phyloP scores from a whole-genome alignment of 1,284 basidiomycete species.

The Tilletia setariae region DNA sequence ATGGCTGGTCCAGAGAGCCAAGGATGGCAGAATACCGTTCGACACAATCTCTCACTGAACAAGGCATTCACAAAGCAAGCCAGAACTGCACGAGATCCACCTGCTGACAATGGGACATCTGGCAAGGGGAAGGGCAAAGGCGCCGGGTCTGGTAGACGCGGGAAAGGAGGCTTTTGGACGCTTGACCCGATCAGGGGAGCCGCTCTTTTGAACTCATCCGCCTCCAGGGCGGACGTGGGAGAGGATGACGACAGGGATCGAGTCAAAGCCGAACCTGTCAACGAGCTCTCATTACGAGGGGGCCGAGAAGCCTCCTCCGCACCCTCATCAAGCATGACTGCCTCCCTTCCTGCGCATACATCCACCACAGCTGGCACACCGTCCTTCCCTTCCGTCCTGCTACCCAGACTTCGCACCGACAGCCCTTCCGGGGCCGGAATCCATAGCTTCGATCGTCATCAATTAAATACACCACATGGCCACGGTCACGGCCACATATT shows the following conservation, averaged over 20 bases:
- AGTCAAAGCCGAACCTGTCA: too few relatives aligned
- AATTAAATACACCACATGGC: not conserved
- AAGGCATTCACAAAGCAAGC: slow-evolving; percentile 45
- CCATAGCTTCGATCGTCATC: not conserved
- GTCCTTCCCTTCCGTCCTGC: not conserved
- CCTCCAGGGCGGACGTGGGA: not conserved
- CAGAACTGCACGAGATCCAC: slow-evolving; percentile 37
- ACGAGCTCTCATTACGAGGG: not conserved
- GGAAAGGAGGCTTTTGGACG: slow-evolving; percentile 14
- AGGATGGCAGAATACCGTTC: slow-evolving; percentile 49
- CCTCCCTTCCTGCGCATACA: too few relatives aligned
- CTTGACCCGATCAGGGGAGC: not conserved
- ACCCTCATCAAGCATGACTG: too few relatives aligned
- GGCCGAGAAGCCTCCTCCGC: not conserved
- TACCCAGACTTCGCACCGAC: not conserved
- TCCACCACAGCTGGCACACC: not conserved
- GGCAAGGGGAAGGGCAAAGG: not conserved
- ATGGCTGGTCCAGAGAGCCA: slow-evolving; percentile 40
- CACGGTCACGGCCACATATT: not conserved
- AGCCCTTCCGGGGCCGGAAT: not conserved
- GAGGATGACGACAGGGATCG: not conserved
- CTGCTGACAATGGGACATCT: slow-evolving; percentile 25
- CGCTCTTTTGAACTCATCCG: not conserved
- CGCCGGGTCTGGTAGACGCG: not conserved
- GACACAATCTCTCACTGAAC: slow-evolving; percentile 46